Conservation (phyloP, 202 grass and related monocot genomes). For the Eragrostis tef region DNA sequence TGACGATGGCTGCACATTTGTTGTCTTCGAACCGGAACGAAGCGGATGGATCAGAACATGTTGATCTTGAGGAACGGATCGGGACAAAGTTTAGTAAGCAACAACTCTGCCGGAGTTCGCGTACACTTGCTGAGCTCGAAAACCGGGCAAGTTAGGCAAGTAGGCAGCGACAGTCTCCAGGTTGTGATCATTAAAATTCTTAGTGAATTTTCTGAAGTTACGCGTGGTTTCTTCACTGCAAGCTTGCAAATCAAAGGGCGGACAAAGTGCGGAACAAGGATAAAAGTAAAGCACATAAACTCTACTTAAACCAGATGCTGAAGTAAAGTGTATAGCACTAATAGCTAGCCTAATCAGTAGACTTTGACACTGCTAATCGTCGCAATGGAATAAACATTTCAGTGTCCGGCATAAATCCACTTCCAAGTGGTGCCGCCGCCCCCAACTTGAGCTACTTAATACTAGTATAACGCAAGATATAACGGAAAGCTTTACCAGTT, state of each 20-base stretch:
- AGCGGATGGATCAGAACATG: slow-evolving; percentile 2
- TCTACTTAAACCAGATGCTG: no score
- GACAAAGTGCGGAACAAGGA: no score
- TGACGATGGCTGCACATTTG: slow-evolving; percentile 32
- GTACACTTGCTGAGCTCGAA: not conserved
- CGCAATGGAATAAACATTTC: slow-evolving; percentile 1
- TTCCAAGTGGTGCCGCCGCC: slow-evolving; percentile 39
- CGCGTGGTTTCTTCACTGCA: not conserved
- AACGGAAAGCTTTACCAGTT: slow-evolving; percentile 1
- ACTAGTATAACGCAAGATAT: slow-evolving; percentile 29
- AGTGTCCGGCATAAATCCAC: slow-evolving; percentile 21
- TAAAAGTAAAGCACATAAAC: no score
- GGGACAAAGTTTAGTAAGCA: not conserved
- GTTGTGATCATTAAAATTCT: no score
- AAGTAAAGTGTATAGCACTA: not conserved
- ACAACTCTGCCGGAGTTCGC: slow-evolving; percentile 12
- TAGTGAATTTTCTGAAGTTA: not conserved
- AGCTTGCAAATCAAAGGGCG: not conserved
- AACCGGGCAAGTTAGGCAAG: not conserved
- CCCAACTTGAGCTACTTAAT: slow-evolving; percentile 38
- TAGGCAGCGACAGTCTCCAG: not conserved
- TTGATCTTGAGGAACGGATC: not conserved
- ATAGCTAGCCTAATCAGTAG: slow-evolving; percentile 35
- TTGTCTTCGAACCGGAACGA: slow-evolving; percentile 32
- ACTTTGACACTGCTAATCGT: slow-evolving; percentile 30